phyloP scores from a whole-genome alignment of 371 early-diverging fungal genomes.

The Mycotypha africana region DNA sequence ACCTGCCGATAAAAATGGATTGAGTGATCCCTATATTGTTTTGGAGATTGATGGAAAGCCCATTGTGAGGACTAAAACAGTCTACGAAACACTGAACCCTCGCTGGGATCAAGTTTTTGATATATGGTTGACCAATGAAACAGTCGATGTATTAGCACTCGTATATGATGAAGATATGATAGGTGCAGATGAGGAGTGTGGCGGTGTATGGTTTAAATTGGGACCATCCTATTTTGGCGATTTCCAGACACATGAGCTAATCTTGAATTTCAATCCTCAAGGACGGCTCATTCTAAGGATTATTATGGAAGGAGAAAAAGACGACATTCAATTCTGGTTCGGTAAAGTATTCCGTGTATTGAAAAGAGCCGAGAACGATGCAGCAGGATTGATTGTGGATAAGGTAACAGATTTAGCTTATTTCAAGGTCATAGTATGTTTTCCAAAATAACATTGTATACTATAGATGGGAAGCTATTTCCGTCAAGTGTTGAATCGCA shows the following conservation, averaged over 20 bases:
- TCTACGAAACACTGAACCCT: slow-evolving; percentile 74
- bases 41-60: slow-evolving; percentile 50
- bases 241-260: slow-evolving; percentile 79
- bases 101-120: slow-evolving; percentile 92
- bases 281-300: slow-evolving; percentile 78
- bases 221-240: slow-evolving; percentile 56
- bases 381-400: slow-evolving; percentile 68
- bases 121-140: slow-evolving; percentile 53
- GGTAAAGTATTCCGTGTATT: slow-evolving; percentile 73
- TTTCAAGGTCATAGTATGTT: no score
- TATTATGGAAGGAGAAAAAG: slow-evolving; percentile 87
- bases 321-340: slow-evolving; percentile 92
- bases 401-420: slow-evolving; percentile 29
- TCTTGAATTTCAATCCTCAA: slow-evolving; percentile 78
- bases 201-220: slow-evolving; percentile 60
- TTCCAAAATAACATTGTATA: background rate
- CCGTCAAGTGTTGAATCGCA: slow-evolving; percentile 52
- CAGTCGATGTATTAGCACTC: slow-evolving; percentile 58
- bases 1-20: slow-evolving; percentile 52
- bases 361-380: slow-evolving; percentile 69
- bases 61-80: slow-evolving; percentile 58
- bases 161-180: slow-evolving; percentile 77
- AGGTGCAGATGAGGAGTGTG: slow-evolving; percentile 79
- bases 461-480: slow-evolving; percentile 51
- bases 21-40: slow-evolving; percentile 74